A percentile compares a stretch with the other conserved stretches of the same genome.
These are phyloP conservation scores for Noccaea bulbosa DNA, from an alignment of 345 rosid species.

Conservation along the genomic window DNA sequence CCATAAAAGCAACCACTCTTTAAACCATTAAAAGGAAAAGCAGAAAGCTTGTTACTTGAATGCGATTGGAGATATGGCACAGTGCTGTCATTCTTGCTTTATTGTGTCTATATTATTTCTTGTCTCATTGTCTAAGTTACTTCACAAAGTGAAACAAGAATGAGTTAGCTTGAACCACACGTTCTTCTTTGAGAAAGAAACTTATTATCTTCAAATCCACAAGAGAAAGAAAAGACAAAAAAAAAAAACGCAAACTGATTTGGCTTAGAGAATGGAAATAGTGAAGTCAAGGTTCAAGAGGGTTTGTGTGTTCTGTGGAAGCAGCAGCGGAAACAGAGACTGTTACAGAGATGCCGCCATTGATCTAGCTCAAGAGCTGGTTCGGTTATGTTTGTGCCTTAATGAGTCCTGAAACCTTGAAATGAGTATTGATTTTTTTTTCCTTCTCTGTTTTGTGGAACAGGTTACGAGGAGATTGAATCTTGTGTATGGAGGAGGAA, in stretches of 20 bases:
- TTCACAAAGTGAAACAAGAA: constrained; percentile 44
- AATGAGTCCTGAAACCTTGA: constrained; percentile 14
- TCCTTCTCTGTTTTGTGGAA: not conserved
- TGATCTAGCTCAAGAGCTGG: constrained; percentile 86
- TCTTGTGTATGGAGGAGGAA: constrained; percentile 97
- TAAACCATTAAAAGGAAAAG: constrained; percentile 33
- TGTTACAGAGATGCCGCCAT: constrained; percentile 81
- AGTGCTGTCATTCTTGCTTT: constrained; percentile 40
- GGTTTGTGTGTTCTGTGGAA: constrained; percentile 83
- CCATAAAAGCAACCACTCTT: constrained; percentile 30
- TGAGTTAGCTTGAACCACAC: constrained; percentile 41
- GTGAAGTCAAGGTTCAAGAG: constrained; percentile 73
- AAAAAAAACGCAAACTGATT: constrained; percentile 7
- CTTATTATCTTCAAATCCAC: constrained; percentile 6
- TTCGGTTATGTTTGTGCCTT: constrained; percentile 4
- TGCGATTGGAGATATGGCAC: constrained; percentile 29
- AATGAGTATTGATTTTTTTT: constrained; percentile 9
- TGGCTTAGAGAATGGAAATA: constrained; percentile 30
- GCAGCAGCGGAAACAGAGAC: constrained; percentile 82
- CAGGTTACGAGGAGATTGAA: constrained; percentile 74
- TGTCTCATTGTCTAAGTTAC: constrained; percentile 39
- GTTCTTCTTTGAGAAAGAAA: constrained; percentile 32
- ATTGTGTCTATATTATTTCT: constrained; percentile 39
- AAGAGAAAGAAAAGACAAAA: not conserved
- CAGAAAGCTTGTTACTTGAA: constrained; percentile 36